Evolutionary conservation across 1,139 yeast genomes (phyloP).

Genomic region (Geotrichum candidum): DNA sequence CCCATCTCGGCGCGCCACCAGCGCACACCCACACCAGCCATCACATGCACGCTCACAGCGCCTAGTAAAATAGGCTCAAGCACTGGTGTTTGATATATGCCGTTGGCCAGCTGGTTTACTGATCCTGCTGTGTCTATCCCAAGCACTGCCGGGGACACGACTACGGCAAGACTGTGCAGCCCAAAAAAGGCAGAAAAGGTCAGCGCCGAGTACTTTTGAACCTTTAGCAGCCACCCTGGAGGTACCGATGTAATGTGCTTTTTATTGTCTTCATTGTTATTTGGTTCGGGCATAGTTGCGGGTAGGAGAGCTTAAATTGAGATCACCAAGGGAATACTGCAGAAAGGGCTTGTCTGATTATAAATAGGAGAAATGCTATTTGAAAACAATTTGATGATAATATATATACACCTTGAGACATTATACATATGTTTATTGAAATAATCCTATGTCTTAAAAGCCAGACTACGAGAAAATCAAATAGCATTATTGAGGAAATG

Average conservation of each 20-base stretch:
- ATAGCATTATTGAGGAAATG: no score
- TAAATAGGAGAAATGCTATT: not conserved
- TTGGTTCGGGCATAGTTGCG: not conserved
- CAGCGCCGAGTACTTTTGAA: conserved; percentile 60
- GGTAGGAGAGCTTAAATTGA: not conserved
- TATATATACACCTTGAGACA: no score
- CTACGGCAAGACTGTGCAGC: conserved; percentile 53
- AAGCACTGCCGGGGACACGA: conserved; percentile 51
- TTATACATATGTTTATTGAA: no score
- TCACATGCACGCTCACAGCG: conserved; percentile 46
- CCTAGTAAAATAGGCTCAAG: conserved; percentile 51
- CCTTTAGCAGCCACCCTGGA: not conserved
- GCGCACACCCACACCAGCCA: conserved; percentile 50
- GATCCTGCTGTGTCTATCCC: conserved; percentile 44
- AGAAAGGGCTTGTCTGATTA: not conserved
- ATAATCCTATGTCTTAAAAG: no score
- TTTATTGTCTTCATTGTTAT: not conserved
- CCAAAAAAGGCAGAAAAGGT: conserved; percentile 53
- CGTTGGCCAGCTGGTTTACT: conserved; percentile 54
- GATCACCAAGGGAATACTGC: not conserved
- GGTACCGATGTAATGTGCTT: not conserved
- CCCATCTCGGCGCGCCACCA: conserved; percentile 34
- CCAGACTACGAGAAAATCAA: no score
- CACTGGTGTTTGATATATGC: conserved; percentile 51
- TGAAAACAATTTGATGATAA: not conserved